Conservation (phyloP, 2,329 filamentous ascomycete genomes). For the Meredithiella fracta region DNA sequence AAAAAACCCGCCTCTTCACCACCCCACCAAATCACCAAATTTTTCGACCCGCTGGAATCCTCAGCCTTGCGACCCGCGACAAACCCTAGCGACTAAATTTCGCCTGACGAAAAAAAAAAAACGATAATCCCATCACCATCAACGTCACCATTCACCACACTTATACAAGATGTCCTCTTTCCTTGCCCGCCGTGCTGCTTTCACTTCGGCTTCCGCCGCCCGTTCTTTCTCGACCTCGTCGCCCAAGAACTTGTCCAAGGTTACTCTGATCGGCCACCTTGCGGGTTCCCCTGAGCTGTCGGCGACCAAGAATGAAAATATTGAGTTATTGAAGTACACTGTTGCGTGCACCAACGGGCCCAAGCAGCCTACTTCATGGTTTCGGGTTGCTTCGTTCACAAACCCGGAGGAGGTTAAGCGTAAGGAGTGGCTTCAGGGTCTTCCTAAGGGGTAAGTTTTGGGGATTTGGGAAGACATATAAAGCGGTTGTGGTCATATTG, state of each 20-base stretch:
- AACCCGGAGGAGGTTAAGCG: slow-evolving; percentile 51
- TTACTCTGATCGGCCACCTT: slow-evolving; percentile 77
- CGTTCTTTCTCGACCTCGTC: slow-evolving; percentile 66
- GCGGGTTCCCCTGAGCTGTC: slow-evolving; percentile 61
- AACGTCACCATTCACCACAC: not conserved
- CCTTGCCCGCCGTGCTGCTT: slow-evolving; percentile 36
- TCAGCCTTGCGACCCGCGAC: not conserved
- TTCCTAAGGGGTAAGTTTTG: slow-evolving; percentile 68
- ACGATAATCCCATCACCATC: too few relatives aligned
- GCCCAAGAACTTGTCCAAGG: slow-evolving; percentile 51
- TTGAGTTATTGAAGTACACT: slow-evolving; percentile 58
- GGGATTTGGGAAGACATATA: not conserved
- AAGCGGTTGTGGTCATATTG: not conserved
- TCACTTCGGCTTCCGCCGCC: slow-evolving; percentile 27
- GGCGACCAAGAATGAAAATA: slow-evolving; percentile 48
- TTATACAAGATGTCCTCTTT: slow-evolving; percentile 27
- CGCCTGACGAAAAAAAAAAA: slow-evolving; percentile 5
- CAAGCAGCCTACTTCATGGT: slow-evolving; percentile 70
- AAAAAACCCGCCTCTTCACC: slow-evolving; percentile 1
- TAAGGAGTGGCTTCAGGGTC: slow-evolving; percentile 52
- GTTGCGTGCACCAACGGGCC: slow-evolving; percentile 53
- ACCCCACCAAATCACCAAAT: not conserved
- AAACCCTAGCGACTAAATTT: slow-evolving; percentile 5
- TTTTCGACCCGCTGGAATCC: not conserved
- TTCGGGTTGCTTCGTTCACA: slow-evolving; percentile 57